Conservation (phyloP, 192 early-diverging fungal genomes). For the Coemansia sp. region DNA sequence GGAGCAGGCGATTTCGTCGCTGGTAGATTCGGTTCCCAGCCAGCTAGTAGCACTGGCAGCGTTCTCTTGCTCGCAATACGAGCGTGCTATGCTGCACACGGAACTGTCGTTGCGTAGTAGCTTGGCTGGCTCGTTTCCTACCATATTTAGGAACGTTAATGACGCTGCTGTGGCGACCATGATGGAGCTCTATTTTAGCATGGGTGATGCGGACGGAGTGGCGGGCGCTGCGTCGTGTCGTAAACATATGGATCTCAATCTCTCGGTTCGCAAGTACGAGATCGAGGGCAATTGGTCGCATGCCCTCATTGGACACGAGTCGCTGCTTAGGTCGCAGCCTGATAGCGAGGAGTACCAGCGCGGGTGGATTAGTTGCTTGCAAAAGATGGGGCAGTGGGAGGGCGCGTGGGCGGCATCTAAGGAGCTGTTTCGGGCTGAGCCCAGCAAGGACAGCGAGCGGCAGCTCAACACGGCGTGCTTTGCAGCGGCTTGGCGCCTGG, state of each 20-base stretch:
- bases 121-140: constrained; percentile 23
- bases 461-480: constrained; percentile 40
- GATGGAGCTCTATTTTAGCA: constrained; percentile 50
- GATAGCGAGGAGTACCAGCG: constrained; percentile 32
- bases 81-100: constrained; percentile 38
- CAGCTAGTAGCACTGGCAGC: constrained; percentile 33
- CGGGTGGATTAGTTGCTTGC: constrained; percentile 52
- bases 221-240: constrained; percentile 46
- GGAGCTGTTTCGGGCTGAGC: constrained; percentile 19
- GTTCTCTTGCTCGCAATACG: constrained; percentile 41
- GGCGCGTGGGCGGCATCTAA: constrained; percentile 51
- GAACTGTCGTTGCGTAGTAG: constrained; percentile 40
- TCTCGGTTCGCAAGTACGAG: constrained; percentile 46
- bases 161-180: constrained; percentile 36
- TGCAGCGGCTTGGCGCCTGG: constrained; percentile 54
- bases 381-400: constrained; percentile 58
- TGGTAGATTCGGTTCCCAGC: constrained; percentile 24
- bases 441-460: constrained; percentile 13
- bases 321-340: constrained; percentile 39
- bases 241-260: constrained; percentile 26
- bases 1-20: constrained; percentile 24
- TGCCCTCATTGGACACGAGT: constrained; percentile 56
- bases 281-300: constrained; percentile 57
- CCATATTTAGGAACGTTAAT: constrained; percentile 38
- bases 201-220: constrained; percentile 52